Base-by-base conservation (phyloP, 164 flowering plant species). In the Nymphaea thermarum region DNA sequence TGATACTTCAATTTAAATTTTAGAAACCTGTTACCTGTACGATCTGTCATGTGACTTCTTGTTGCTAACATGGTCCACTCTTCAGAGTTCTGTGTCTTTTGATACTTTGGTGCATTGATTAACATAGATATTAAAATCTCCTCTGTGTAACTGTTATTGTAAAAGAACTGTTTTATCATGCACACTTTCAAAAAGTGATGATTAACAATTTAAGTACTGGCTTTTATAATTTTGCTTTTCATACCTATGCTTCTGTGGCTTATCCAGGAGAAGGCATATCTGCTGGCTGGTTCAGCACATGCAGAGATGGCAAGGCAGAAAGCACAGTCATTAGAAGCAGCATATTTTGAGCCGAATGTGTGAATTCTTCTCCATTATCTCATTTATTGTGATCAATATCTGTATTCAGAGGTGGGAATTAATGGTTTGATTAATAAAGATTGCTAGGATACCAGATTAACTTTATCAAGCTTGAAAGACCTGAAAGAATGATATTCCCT, bases 221-320 rank as follows among this genome's bases (percentile, higher is more conserved):
- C 4, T 8, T 14, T 25, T 68, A 15, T 69, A 25, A 66, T 17
- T 70, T 44, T 42, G 14, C 64, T 51, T 43, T 66, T 4, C 2
- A 44, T 6, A 66, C 12, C 25, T 42, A 67, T 42, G 16, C 15
- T 5, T 12, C 60, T 4, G 6, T 3, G 16, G 43, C 55, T 75
- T 51, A 12, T 76, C 68, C 85, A 89, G 97, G 98, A 89, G 80
- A 83, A 72, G 76, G 83, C 79, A 43, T 89, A 83, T 72, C 67
- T 73, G 0, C 75, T 81, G 70, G 43, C 73, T 4, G 87, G 83
- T 45, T 83, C 68, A 68, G 71, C 59, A 8, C 86, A 83, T 71
- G 85, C 86, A 42, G 70, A 70, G 11, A 51, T 15, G 36, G 81
- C 72, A 42, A 71, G 82, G 6, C 78, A 83, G 67, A 87, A 77